Conservation (phyloP, 2,329 filamentous ascomycete genomes). For the Pseudofabraea citricarpa region DNA sequence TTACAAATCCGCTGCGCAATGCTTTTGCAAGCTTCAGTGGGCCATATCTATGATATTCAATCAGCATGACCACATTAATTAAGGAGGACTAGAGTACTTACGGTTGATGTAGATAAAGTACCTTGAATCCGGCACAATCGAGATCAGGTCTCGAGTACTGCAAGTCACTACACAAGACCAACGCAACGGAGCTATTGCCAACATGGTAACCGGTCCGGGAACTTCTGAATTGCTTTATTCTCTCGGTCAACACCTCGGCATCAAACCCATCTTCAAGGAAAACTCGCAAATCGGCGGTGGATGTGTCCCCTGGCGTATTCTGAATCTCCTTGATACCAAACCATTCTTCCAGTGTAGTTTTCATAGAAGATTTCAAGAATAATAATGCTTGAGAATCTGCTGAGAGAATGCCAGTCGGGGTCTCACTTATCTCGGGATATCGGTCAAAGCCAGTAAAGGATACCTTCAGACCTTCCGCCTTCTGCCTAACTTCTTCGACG, state of each 20-base stretch:
- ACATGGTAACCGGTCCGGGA: too few species aligned
- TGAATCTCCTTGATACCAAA: constrained; percentile 18
- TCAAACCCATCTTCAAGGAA: constrained; percentile 23
- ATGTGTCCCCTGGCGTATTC: neutral
- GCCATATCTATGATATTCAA: constrained; percentile 7
- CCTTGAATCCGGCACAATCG: constrained; percentile 16
- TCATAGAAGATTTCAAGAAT: constrained; percentile 18
- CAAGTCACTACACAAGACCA: constrained; percentile 21
- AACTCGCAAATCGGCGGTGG: constrained; percentile 17
- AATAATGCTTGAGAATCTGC: constrained; percentile 20
- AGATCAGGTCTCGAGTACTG: constrained; percentile 14
- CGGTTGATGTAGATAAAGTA: constrained; percentile 25
- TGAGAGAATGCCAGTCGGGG: constrained; percentile 25
- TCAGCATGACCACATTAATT: too few species aligned
- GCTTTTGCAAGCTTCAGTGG: neutral
- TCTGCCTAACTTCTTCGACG: constrained; percentile 13
- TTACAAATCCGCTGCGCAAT: neutral
- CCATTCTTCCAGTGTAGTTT: constrained; percentile 17
- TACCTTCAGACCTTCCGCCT: constrained; percentile 15
- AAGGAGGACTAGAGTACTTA: too few species aligned
- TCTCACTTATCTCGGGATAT: constrained; percentile 24
- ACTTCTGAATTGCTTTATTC: constrained; percentile 13
- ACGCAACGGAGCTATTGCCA: constrained; percentile 11
- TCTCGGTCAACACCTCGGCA: constrained; percentile 14
- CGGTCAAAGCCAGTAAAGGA: constrained; percentile 22